A percentile compares a stretch with the other conserved stretches of the same genome.
phyloP scores from a whole-genome alignment of 176 grass and related monocot species.

The Ensete ventricosum region DNA sequence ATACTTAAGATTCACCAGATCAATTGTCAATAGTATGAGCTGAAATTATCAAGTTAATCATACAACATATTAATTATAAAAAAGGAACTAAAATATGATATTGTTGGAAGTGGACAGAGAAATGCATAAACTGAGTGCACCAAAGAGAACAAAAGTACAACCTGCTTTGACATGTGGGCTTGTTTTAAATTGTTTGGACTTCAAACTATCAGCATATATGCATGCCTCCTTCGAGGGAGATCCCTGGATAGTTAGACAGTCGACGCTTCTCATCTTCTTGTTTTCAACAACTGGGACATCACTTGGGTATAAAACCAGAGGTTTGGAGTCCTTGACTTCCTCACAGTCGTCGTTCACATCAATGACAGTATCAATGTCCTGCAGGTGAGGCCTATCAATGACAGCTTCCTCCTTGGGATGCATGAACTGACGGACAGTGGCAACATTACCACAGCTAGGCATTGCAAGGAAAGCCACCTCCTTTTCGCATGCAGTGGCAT shows the following conservation, averaged over 20 bases:
- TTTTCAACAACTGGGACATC: slow-evolving; percentile 8
- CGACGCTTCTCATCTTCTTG: slow-evolving; percentile 11
- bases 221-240: slow-evolving; percentile 9
- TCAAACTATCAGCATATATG: neutral
- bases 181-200: neutral
- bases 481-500: slow-evolving; percentile 38
- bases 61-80: no score
- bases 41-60: no score
- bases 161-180: neutral
- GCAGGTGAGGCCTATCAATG: neutral
- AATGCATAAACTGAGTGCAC: neutral
- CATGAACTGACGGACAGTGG: neutral
- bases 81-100: neutral
- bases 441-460: slow-evolving; percentile 1
- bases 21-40: no score
- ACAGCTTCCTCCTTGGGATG: neutral
- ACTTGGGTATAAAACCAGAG: neutral
- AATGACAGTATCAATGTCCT: neutral
- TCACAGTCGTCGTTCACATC: neutral
- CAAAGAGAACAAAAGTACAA: neutral
- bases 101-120: neutral
- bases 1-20: no score
- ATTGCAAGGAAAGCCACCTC: slow-evolving; percentile 26
- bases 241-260: neutral
- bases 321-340: slow-evolving; percentile 11